phyloP scores from a whole-genome alignment of 805 yeast species.

The Starmerella floris region DNA sequence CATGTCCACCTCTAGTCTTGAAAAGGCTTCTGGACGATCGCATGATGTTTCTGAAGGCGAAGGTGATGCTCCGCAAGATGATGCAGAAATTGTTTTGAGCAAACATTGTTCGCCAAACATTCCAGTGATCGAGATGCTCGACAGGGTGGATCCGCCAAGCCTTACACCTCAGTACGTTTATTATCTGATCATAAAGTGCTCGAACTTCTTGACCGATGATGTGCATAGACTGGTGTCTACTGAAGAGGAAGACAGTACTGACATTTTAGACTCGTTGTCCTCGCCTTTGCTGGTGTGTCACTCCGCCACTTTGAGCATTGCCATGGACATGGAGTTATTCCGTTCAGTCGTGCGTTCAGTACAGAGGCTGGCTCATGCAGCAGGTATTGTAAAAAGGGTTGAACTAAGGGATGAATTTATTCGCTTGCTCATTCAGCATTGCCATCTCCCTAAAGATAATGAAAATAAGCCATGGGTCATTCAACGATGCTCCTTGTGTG shows the following conservation, averaged over 20 bases:
- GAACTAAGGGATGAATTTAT: slow-evolving; percentile 46
- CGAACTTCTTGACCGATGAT: slow-evolving; percentile 53
- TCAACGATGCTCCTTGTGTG: slow-evolving; percentile 58
- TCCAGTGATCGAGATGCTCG: slow-evolving; percentile 52
- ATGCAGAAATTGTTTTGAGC: slow-evolving; percentile 2
- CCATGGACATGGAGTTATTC: slow-evolving; percentile 59
- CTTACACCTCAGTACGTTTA: slow-evolving; percentile 50
- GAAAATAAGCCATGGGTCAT: slow-evolving; percentile 28
- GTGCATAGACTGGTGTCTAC: slow-evolving; percentile 33
- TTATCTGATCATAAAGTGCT: slow-evolving; percentile 42
- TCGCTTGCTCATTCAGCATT: slow-evolving; percentile 22
- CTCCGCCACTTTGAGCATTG: slow-evolving; percentile 44
- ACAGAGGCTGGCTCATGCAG: slow-evolving; percentile 69
- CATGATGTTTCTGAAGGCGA: background rate
- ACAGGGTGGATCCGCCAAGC: slow-evolving; percentile 64
- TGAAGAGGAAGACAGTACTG: slow-evolving; percentile 24
- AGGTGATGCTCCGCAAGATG: background rate
- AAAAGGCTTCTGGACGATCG: background rate
- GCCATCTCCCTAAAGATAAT: slow-evolving; percentile 13
- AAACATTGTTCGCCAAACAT: background rate
- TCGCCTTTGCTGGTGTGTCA: slow-evolving; percentile 33
- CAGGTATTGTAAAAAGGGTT: slow-evolving; percentile 55
- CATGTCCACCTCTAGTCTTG: background rate
- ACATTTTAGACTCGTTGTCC: slow-evolving; percentile 8
- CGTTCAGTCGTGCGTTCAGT: slow-evolving; percentile 54